Conservation (phyloP, 805 yeast genomes). For the Candida lessepsii region DNA sequence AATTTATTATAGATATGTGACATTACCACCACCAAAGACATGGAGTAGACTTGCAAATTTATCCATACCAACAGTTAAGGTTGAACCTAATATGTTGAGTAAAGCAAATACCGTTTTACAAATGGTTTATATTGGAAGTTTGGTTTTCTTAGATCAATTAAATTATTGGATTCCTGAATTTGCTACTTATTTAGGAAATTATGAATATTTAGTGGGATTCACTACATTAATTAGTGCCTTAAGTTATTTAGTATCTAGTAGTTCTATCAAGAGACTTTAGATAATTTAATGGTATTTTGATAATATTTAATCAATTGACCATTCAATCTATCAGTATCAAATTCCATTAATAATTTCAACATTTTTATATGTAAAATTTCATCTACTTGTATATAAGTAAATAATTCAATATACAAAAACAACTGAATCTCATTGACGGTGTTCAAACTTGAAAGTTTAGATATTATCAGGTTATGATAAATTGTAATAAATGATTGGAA, state of each 20-base stretch:
- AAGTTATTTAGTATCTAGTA: conserved; percentile 67
- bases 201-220: conserved; percentile 22
- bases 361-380: not conserved
- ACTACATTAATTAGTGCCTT: conserved; percentile 80
- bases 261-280: conserved; percentile 51
- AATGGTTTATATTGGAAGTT: conserved; percentile 75
- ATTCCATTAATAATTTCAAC: conserved; percentile 2
- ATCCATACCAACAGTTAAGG: conserved; percentile 77
- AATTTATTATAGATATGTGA: conserved; percentile 63
- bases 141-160: conserved; percentile 29
- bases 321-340: not conserved
- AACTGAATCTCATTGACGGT: not conserved
- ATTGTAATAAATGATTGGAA: not conserved
- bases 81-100: conserved; percentile 82
- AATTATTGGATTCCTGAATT: conserved; percentile 15
- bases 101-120: conserved; percentile 90
- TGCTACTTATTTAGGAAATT: conserved; percentile 23
- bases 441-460: not conserved
- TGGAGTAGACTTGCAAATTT: conserved; percentile 74
- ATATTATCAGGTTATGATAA: not conserved
- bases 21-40: conserved; percentile 76
- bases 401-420: conserved; percentile 2
- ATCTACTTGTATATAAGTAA: conserved; percentile 1
- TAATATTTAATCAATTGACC: conserved; percentile 7
- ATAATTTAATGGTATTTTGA: conserved; percentile 20